Evolutionary conservation across 139 green algal genomes (phyloP), one percentile per base, ranked within the genome.

Genomic region (Asterochloris sp.): DNA sequence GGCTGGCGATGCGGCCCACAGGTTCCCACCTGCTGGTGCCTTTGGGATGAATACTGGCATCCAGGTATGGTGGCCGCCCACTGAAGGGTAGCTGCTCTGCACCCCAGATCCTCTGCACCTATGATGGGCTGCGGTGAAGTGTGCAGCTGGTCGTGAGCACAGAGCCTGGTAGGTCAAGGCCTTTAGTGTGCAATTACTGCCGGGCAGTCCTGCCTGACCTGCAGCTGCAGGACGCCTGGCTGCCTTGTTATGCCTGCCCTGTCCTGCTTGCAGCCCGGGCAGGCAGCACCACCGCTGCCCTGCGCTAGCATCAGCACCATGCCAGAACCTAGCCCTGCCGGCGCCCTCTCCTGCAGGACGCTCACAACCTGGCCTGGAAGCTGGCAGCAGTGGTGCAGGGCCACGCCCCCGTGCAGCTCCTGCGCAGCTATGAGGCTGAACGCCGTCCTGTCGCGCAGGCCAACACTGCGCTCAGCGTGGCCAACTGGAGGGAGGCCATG

Each of bases 41-140:
- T 98, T 99, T 88, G 97, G 96, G 29, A 97, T 99, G 94, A 98
- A 99, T 92, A 98, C 96, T 10, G 96, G 96, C 17, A 91, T 98
- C 19, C 94, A 97, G 82, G 86, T 74, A 69, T 17, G 67, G 12
- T 26, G 28, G 29, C 74, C n/a, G 17, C 8, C n/a, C 0, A 28
- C 26, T 16, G 17, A 21, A 26, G 66, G 2, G 1, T 71, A 13
- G 17, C 19, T 71, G 66, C 21, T 26, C 9, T 26, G 66, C 66
- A 71, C 21, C 66, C 17, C 21, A 13, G 19, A 71, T 21, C 4
- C 17, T 24, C 66, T 71, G 21, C 17, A 69, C 15, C 16, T 69
- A 24, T 69, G 14, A 16, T 69, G 64, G n/a, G n/a, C n/a, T n/a
- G n/a, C n/a, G n/a, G n/a, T n/a, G n/a, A 54, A 54, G 6, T 54